These are phyloP conservation scores for Pisolithus thermaeus DNA, from an alignment of 1,284 basidiomycete genomes.

Conservation along the genomic window DNA sequence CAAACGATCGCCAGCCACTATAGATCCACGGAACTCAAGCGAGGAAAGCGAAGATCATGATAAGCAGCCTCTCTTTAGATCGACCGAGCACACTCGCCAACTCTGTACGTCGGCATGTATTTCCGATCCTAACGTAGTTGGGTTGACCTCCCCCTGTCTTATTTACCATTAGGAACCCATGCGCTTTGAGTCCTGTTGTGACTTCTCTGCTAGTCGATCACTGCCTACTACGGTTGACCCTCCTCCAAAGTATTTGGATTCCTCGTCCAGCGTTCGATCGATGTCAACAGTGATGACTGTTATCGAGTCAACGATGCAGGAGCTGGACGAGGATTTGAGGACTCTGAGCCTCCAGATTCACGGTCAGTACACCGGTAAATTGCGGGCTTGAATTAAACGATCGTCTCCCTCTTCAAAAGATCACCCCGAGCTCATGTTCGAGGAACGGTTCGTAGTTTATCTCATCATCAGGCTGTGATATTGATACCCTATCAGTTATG, in stretches of 20 bases:
- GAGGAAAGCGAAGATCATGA: background rate
- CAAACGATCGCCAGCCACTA: background rate
- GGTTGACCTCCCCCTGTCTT: conserved; percentile 3
- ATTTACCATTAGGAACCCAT: conserved; percentile 17
- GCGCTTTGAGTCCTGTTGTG: conserved; percentile 28
- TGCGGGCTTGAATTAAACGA: background rate
- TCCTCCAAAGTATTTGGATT: conserved; percentile 38
- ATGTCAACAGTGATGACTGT: conserved; percentile 31
- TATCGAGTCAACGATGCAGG: conserved; percentile 43
- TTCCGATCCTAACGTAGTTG: conserved; percentile 9
- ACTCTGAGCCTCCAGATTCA: conserved; percentile 55
- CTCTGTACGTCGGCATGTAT: conserved; percentile 1
- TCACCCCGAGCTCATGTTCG: conserved; percentile 52
- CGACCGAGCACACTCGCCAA: background rate
- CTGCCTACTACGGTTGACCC: conserved; percentile 16
- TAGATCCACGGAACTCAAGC: background rate
- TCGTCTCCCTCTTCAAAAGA: conserved; percentile 28
- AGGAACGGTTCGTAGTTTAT: conserved; percentile 42
- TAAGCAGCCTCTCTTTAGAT: conserved; percentile 4
- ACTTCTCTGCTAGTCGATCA: conserved; percentile 19
- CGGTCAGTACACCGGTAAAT: conserved; percentile 32
- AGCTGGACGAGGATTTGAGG: conserved; percentile 41
- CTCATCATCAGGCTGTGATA: background rate
- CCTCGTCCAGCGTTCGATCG: conserved; percentile 14
- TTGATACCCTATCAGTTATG: conserved; percentile 36